phyloP scores from a whole-genome alignment of 1,284 basidiomycete species.

The Wallemia ichthyophaga region DNA sequence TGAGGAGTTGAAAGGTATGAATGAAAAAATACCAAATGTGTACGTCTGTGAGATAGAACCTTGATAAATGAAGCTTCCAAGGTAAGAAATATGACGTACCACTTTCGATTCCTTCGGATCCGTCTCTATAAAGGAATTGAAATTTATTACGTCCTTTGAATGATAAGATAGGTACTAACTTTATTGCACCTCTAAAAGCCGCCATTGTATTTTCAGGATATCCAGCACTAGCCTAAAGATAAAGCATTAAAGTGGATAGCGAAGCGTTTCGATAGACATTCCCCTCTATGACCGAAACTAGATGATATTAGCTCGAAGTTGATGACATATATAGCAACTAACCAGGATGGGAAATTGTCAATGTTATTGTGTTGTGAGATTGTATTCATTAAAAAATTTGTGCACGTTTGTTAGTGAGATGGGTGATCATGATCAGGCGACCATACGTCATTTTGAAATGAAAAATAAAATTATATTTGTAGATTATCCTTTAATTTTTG shows the following conservation, averaged over 20 bases:
- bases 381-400: no score
- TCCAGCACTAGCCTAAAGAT: not conserved
- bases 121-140: not conserved
- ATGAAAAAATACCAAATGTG: not conserved
- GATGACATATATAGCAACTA: no score
- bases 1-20: no score
- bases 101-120: not conserved
- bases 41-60: not conserved
- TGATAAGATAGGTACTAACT: not conserved
- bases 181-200: not conserved
- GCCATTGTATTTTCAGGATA: conserved; percentile 1
- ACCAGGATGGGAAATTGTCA: no score
- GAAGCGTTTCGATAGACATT: not conserved
- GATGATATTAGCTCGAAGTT: no score
- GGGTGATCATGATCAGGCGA: not conserved
- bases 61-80: not conserved
- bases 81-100: not conserved
- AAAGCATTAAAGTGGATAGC: not conserved
- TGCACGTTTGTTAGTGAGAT: no score
- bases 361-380: no score
- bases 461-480: not conserved
- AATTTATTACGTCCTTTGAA: not conserved
- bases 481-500: not conserved
- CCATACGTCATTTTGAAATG: no score
- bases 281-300: not conserved